phyloP scores from a whole-genome alignment of 2,329 filamentous ascomycete species.

The Fusarium guadeloupense region DNA sequence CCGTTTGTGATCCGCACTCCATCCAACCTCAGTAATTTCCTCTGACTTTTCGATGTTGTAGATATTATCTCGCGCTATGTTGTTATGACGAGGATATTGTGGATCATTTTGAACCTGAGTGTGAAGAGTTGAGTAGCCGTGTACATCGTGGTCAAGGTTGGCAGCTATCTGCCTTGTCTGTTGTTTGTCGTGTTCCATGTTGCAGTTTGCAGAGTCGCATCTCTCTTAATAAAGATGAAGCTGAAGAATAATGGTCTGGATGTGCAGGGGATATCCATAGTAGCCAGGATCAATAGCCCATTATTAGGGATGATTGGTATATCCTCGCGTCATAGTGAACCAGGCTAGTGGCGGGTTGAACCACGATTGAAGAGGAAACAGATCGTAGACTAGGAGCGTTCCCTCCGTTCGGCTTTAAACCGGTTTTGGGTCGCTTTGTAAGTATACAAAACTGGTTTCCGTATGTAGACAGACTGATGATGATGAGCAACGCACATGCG shows the following conservation, averaged over 20 bases:
- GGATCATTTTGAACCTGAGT: not conserved
- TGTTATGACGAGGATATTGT: rapidly evolving
- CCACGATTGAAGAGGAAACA: not conserved
- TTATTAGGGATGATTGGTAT: not conserved
- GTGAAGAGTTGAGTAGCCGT: not conserved
- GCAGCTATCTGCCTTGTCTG: constrained; percentile 1
- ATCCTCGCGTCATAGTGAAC: not conserved
- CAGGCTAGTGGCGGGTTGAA: too few species aligned
- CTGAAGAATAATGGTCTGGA: too few species aligned
- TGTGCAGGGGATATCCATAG: too few species aligned
- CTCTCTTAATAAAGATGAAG: too few species aligned
- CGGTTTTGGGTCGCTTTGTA: too few species aligned
- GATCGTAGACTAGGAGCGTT: not conserved
- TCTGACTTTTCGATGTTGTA: too few species aligned
- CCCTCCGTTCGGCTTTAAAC: not conserved
- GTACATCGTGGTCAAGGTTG: not conserved
- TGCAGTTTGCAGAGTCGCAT: too few species aligned
- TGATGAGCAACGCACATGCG: not conserved
- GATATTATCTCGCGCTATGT: rapidly evolving
- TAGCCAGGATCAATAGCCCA: too few species aligned
- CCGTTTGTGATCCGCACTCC: not conserved
- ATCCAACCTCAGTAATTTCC: constrained; percentile 15
- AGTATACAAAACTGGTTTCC: too few species aligned
- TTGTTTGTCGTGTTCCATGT: not conserved
- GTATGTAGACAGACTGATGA: not conserved